Percentiles rank a stretch among this genome's conserved stretches.
Evolutionary conservation across 129 eudicot genomes (phyloP).

Genomic region (Erigeron canadensis): DNA sequence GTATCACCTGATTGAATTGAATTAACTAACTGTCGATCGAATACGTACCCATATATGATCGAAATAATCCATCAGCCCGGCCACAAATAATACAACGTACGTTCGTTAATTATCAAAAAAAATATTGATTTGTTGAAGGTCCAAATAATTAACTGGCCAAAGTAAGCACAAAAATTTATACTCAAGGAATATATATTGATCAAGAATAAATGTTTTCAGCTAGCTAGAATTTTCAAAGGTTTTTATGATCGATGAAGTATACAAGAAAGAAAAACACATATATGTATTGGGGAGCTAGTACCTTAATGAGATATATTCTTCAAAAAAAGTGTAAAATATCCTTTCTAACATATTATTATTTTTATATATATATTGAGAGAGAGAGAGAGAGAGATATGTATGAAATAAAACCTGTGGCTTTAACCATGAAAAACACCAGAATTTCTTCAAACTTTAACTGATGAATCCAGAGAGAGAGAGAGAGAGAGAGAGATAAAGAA

Average conservation of each 20-base stretch:
- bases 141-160: background rate
- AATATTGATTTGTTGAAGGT: constrained; percentile 14
- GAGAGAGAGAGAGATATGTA: constrained; percentile 16
- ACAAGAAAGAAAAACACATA: constrained; percentile 23
- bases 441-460: constrained; percentile 67
- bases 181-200: background rate
- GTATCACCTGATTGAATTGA: background rate
- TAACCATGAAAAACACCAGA: constrained; percentile 64
- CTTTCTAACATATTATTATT: constrained; percentile 17
- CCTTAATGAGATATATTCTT: constrained; percentile 27
- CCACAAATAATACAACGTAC: too few relatives aligned
- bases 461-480: constrained; percentile 57
- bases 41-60: background rate
- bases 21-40: constrained; percentile 21
- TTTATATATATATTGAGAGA: background rate
- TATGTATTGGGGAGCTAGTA: constrained; percentile 11
- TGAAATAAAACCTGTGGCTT: constrained; percentile 45
- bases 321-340: constrained; percentile 39
- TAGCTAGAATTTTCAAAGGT: background rate
- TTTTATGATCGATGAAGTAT: background rate
- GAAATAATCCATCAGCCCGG: background rate
- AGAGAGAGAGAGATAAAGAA: constrained; percentile 71
- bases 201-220: background rate
- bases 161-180: background rate
- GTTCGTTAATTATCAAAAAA: too few relatives aligned